These are phyloP conservation scores for Macaranga tanarius DNA, from an alignment of 441 rosid genomes.

Conservation along the genomic window DNA sequence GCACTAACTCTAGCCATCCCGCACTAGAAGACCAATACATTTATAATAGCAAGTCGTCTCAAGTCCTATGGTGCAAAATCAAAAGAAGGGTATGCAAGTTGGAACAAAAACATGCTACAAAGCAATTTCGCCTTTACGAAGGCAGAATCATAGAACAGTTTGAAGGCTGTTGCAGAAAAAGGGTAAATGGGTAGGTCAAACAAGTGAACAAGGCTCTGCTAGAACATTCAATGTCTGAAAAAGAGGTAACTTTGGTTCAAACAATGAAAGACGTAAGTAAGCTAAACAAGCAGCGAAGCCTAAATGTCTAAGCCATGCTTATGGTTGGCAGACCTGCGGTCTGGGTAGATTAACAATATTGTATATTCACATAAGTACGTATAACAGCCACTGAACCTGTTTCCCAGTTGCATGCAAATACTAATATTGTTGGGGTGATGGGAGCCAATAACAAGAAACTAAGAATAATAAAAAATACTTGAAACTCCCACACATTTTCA, in stretches of 20 bases:
- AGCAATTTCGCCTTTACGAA: not conserved
- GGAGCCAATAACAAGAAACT: no score
- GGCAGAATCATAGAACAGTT: not conserved
- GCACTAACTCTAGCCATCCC: not conserved
- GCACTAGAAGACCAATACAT: not conserved
- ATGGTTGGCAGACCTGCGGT: not conserved
- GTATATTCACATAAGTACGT: slow-evolving; percentile 6
- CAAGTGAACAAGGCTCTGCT: not conserved
- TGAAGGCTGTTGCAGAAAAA: not conserved
- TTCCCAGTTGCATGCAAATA: not conserved
- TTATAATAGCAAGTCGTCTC: not conserved
- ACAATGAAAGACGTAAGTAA: not conserved
- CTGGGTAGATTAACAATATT: not conserved
- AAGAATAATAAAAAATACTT: no score
- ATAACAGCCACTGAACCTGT: not conserved
- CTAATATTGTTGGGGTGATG: no score
- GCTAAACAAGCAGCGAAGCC: not conserved
- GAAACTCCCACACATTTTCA: no score
- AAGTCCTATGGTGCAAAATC: not conserved
- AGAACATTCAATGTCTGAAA: not conserved
- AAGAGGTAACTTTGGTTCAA: not conserved
- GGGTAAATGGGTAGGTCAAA: not conserved
- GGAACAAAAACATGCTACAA: not conserved
- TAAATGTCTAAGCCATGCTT: not conserved
- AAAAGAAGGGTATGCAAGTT: not conserved